Evolutionary conservation across 108 stramenopile species (phyloP).

Genomic region (Fistulifera pelliculosa): DNA sequence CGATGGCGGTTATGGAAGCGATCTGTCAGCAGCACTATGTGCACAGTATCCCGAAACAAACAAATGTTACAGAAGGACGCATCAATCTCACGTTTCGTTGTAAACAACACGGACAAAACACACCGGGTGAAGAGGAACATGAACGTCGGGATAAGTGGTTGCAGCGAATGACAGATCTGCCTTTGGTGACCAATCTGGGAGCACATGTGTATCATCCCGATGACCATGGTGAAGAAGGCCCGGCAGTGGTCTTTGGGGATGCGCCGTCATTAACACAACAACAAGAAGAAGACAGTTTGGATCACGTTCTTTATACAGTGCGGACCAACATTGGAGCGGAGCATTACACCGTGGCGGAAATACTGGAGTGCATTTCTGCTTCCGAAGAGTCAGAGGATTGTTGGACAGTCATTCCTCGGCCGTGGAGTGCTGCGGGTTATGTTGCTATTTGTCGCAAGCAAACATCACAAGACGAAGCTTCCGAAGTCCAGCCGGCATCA

Average conservation of each 20-base stretch:
- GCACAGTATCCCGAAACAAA: constrained; percentile 46
- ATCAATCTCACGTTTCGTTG: constrained; percentile 71
- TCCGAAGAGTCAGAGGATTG: constrained; percentile 14
- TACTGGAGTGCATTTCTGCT: constrained; percentile 3
- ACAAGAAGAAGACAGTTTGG: constrained; percentile 2
- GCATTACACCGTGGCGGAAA: constrained; percentile 42
- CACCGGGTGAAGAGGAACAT: constrained; percentile 43
- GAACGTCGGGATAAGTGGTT: constrained; percentile 47
- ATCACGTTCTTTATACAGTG: constrained; percentile 20
- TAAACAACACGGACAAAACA: constrained; percentile 24
- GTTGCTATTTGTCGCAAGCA: constrained; percentile 24
- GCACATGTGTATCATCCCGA: constrained; percentile 1
- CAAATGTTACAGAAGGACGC: constrained; percentile 32
- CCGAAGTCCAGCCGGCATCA: neutral
- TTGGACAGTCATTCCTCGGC: constrained; percentile 33
- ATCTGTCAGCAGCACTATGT: constrained; percentile 45
- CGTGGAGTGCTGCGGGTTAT: constrained; percentile 48
- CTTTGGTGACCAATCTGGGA: no score
- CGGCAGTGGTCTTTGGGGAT: no score
- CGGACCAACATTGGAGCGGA: constrained; percentile 64
- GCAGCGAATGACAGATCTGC: constrained; percentile 17
- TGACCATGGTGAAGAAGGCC: neutral
- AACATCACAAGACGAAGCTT: neutral
- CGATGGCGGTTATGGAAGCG: constrained; percentile 56
- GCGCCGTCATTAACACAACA: constrained; percentile 3